Base-by-base conservation (phyloP, 148 eudicot genomes). In the Arbutus unedo region DNA sequence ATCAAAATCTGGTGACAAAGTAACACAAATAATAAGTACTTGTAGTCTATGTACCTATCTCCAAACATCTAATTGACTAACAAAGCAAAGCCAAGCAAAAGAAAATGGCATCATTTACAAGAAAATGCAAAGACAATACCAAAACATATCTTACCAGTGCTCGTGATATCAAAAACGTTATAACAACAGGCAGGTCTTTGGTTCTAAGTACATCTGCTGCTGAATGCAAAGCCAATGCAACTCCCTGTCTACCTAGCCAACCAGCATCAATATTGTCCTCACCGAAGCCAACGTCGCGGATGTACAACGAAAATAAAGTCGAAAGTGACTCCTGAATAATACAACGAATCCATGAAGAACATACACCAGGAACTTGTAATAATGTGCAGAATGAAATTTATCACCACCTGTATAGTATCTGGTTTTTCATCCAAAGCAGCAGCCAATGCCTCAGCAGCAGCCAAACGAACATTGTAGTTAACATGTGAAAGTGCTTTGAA, bases 231-330 rank as follows among this genome's bases (percentile, higher is more conserved):
- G 97, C 94, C 86, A 94, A 82, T 3, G 98, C 99, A 81, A 93
- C 90, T 84, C 99, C 99, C 90, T 96, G 99, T 90, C 99, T 91
- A 70, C 98, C 98, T 41, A 93, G 76, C 99, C 99, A 96, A 79
- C 93, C 94, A 89, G 93, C 89, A 88, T 93, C 97, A 81, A 91
- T 83, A 84, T 81, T 82, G 68, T 88, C 98, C 81, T 83, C 94
- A 80, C 85, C 91, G 82, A 81, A 72, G 78, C 95, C 92, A 87
- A 79, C 85, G 79, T 92, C 97, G 50, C 87, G 98, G 80, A 96
- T 95, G 82, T 96, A 96, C 83, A 93, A 88, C 8, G 99, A 91
- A 87, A 96, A 96, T 67, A 96, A 85, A 76, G 97, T 92, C 48
- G 99, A 91, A 21, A 96, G 93, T 45, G 90, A 89, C 87, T 96